These are phyloP conservation scores for Monosporascus sp. DNA, from an alignment of 2,329 filamentous ascomycete species.

Conservation along the genomic window DNA sequence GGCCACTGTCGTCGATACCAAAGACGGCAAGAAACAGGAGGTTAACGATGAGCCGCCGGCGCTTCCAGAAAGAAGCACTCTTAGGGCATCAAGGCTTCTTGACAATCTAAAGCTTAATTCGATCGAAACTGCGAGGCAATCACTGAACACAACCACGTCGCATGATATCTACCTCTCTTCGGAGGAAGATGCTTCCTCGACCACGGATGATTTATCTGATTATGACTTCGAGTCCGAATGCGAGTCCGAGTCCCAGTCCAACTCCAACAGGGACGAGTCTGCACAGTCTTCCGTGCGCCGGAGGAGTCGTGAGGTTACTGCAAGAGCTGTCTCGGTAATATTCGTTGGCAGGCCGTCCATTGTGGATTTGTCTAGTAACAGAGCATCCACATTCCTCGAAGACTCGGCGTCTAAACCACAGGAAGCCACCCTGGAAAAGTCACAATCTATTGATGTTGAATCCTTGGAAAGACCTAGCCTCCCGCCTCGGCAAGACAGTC, in stretches of 20 bases:
- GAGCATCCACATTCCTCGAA: slow-evolving; percentile 39
- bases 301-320: slow-evolving; percentile 48
- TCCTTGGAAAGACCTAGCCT: slow-evolving; percentile 20
- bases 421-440: slow-evolving; percentile 13
- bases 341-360: slow-evolving; percentile 55
- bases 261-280: slow-evolving; percentile 33
- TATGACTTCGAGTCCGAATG: slow-evolving; percentile 36
- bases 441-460: slow-evolving; percentile 22
- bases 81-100: slow-evolving; percentile 42
- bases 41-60: slow-evolving; percentile 33
- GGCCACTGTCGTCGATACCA: slow-evolving; percentile 21
- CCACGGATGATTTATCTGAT: slow-evolving; percentile 54
- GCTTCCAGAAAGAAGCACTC: slow-evolving; percentile 45
- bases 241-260: slow-evolving; percentile 24
- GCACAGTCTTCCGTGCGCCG: slow-evolving; percentile 23
- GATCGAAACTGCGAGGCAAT: slow-evolving; percentile 23
- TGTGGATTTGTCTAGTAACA: slow-evolving; percentile 40
- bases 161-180: slow-evolving; percentile 60
- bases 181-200: slow-evolving; percentile 60
- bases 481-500: slow-evolving; percentile 39
- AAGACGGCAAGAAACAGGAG: slow-evolving; percentile 16
- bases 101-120: slow-evolving; percentile 32
- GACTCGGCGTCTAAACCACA: slow-evolving; percentile 25
- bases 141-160: slow-evolving; percentile 34
- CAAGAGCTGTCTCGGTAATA: slow-evolving; percentile 53